Evolutionary conservation across 192 early-diverging fungal genomes (phyloP).

Genomic region (Entomortierella lignicola): DNA sequence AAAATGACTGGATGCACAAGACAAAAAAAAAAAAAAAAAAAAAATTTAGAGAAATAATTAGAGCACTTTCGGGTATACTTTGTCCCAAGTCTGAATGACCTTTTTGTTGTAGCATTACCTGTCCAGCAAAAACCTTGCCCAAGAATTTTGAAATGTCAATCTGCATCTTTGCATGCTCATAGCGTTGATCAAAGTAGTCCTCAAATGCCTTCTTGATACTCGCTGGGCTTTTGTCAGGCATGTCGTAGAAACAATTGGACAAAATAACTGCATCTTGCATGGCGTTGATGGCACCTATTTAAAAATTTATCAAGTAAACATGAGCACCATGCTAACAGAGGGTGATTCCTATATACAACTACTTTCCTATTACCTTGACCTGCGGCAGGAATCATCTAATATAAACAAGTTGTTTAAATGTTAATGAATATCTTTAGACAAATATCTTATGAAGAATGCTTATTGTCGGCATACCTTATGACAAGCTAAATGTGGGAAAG

Average conservation of each 20-base stretch:
- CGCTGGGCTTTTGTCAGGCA: constrained; percentile 2
- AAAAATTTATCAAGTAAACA: too few species aligned
- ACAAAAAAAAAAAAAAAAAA: background rate
- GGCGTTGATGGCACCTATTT: constrained; percentile 34
- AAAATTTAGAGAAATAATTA: background rate
- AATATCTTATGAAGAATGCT: too few species aligned
- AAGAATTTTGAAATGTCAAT: constrained; percentile 10
- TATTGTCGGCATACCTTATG: too few species aligned
- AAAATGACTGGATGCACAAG: background rate
- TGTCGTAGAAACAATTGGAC: constrained; percentile 34
- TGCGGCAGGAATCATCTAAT: constrained; percentile 36
- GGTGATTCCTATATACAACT: too few species aligned
- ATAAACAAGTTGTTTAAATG: too few species aligned
- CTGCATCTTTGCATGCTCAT: constrained; percentile 21
- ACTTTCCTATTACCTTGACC: constrained; percentile 24
- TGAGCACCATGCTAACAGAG: too few species aligned
- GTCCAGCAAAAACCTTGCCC: constrained; percentile 27
- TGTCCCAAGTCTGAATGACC: too few species aligned
- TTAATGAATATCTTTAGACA: too few species aligned
- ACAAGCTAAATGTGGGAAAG: background rate
- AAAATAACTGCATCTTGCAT: constrained; percentile 46
- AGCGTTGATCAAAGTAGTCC: constrained; percentile 20
- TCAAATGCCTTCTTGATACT: constrained; percentile 20
- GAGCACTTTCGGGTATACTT: background rate
- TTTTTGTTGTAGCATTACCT: constrained; percentile 4